Evolutionary conservation across 768 basidiomycete species (phyloP).

Genomic region (Rubroboletus satanas): DNA sequence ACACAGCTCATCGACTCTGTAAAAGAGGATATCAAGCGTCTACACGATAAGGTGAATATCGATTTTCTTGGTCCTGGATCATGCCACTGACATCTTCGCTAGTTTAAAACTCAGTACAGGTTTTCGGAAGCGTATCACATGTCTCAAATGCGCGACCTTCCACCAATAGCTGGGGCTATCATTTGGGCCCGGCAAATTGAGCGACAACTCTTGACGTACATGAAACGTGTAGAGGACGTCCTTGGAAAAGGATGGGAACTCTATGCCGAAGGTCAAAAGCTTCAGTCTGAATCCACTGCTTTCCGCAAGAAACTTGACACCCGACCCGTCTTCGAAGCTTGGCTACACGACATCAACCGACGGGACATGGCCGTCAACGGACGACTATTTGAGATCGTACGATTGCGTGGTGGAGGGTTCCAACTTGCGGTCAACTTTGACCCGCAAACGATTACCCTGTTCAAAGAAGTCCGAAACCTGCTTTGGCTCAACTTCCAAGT

Average conservation of each 20-base stretch:
- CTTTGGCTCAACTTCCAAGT: constrained; percentile 96
- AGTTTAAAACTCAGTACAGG: constrained; percentile 97
- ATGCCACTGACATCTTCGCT: constrained; percentile 1
- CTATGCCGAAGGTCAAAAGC: constrained; percentile 98
- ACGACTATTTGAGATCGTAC: constrained; percentile 87
- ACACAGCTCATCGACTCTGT: constrained; percentile 98
- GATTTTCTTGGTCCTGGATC: background rate
- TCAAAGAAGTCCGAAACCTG: constrained; percentile 96
- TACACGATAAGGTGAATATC: constrained; percentile 78
- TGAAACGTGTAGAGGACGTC: constrained; percentile 99
- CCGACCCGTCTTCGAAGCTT: constrained; percentile 89
- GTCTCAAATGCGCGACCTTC: constrained; percentile 97
- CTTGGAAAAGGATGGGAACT: constrained; percentile 98
- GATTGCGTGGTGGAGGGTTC: constrained; percentile 66
- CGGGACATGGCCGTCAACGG: constrained; percentile 91
- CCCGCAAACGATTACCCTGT: constrained; percentile 95
- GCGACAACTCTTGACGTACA: constrained; percentile 90
- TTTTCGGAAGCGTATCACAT: constrained; percentile 96
- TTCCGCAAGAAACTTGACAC: constrained; percentile 98
- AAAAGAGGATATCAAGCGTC: constrained; percentile 93
- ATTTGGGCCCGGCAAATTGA: constrained; percentile 99
- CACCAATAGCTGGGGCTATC: constrained; percentile 96
- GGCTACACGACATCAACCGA: constrained; percentile 92
- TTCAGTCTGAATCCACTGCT: constrained; percentile 84
- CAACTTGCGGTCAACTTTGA: constrained; percentile 97